phyloP scores from a whole-genome alignment of 2,329 filamentous ascomycete genomes.

The Coniochaeta sp. region DNA sequence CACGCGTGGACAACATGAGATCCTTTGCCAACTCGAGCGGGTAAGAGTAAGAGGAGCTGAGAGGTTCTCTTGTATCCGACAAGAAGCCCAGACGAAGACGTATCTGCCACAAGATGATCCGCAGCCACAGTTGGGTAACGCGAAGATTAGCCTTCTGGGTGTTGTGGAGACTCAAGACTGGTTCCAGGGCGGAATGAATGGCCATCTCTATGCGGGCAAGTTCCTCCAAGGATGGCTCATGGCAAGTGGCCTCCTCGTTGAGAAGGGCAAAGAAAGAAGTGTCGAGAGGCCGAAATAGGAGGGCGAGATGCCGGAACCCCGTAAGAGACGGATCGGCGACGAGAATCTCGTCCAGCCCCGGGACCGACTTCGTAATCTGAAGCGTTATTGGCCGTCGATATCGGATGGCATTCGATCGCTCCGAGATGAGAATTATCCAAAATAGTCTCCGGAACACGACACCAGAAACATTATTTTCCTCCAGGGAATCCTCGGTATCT shows the following conservation, averaged over 20 bases:
- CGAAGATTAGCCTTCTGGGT: constrained; percentile 36
- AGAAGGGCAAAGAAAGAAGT: constrained; percentile 32
- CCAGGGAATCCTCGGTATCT: constrained; percentile 15
- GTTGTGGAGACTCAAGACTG: constrained; percentile 24
- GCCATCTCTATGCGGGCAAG: constrained; percentile 27
- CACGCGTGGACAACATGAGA: constrained; percentile 27
- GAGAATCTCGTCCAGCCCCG: constrained; percentile 19
- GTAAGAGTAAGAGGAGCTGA: constrained; percentile 33
- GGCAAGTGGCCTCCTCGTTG: constrained; percentile 27
- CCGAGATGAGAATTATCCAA: constrained; percentile 36
- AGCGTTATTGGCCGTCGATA: constrained; percentile 35
- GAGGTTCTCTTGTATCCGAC: constrained; percentile 21
- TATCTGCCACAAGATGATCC: constrained; percentile 37
- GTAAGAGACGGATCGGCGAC: constrained; percentile 11
- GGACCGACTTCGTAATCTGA: constrained; percentile 29
- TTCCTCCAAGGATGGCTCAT: constrained; percentile 20
- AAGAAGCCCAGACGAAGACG: constrained; percentile 34
- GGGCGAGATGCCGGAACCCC: constrained; percentile 31
- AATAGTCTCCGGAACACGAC: constrained; percentile 29
- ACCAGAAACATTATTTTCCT: constrained; percentile 2
- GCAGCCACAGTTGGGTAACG: constrained; percentile 37
- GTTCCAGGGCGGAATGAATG: constrained; percentile 27
- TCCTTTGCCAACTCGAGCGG: constrained; percentile 34
- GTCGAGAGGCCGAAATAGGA: constrained; percentile 33
- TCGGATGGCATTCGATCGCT: constrained; percentile 35